Evolutionary conservation across 1,284 basidiomycete genomes (phyloP).

Genomic region (Apiotrichum gracile): DNA sequence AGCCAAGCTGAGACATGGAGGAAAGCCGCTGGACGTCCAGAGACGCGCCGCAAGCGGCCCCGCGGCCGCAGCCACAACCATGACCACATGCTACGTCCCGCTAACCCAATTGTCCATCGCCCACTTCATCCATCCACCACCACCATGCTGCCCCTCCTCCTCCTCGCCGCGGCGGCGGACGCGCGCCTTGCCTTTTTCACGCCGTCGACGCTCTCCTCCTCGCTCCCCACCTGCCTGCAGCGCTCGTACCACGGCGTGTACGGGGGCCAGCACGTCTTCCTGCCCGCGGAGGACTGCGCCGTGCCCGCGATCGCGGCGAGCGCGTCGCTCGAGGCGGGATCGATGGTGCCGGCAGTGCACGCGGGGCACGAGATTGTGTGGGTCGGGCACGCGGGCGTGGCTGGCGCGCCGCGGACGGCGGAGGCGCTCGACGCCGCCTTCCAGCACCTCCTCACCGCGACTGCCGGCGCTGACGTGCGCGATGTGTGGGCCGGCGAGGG

Average conservation of each 20-base stretch:
- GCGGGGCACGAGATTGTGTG: slow-evolving; percentile 6
- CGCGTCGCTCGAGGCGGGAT: background rate
- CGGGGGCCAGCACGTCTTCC: slow-evolving; percentile 18
- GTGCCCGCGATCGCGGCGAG: no score
- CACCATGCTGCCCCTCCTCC: slow-evolving; percentile 2
- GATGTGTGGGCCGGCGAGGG: background rate
- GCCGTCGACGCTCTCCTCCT: background rate
- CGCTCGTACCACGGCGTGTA: slow-evolving; percentile 28
- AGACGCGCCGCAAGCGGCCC: no score
- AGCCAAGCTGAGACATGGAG: no score
- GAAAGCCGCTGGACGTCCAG: no score
- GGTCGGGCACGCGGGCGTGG: slow-evolving; percentile 8
- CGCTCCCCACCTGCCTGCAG: slow-evolving; percentile 16
- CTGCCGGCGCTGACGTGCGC: background rate
- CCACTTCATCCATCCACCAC: background rate
- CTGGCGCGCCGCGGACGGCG: background rate
- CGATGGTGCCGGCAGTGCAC: slow-evolving; percentile 11
- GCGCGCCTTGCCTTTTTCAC: slow-evolving; percentile 1
- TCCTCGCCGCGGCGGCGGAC: background rate
- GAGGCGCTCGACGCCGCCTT: background rate
- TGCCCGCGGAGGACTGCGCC: slow-evolving; percentile 17
- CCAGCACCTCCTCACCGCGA: background rate
- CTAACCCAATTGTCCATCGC: background rate
- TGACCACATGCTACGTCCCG: background rate
- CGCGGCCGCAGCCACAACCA: no score